These are phyloP conservation scores for Cladosporium sp. DNA, from an alignment of 2,329 filamentous ascomycete species.

Conservation along the genomic window DNA sequence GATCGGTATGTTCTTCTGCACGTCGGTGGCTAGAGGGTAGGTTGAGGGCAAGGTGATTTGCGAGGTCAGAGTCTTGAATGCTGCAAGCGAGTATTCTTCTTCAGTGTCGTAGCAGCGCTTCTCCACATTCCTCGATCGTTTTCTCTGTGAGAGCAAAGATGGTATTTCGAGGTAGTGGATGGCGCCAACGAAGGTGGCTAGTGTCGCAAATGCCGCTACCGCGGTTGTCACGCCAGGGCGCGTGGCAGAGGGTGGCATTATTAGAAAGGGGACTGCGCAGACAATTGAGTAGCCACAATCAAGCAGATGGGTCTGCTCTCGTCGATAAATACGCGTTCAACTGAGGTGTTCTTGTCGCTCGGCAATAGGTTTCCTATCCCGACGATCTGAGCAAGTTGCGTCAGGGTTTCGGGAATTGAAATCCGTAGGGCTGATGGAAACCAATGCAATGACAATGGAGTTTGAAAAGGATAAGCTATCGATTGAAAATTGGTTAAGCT, in stretches of 20 bases:
- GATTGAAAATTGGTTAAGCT: no score
- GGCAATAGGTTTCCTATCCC: no score
- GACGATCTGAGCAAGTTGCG: no score
- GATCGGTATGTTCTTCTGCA: constrained; percentile 50
- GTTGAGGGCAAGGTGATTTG: constrained; percentile 16
- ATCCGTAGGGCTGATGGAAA: no score
- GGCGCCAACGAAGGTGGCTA: constrained; percentile 6
- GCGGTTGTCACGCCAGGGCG: constrained; percentile 9
- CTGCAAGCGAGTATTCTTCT: constrained; percentile 17
- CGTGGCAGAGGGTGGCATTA: neutral
- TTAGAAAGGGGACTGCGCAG: neutral
- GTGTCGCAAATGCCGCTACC: constrained; percentile 5
- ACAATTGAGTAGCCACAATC: no score
- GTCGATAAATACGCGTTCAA: no score
- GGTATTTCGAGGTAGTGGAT: constrained; percentile 21
- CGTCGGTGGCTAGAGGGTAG: constrained; percentile 45
- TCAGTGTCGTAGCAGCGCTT: constrained; percentile 17
- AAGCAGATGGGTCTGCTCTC: no score
- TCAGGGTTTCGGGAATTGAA: no score
- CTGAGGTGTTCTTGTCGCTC: no score
- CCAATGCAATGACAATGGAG: no score
- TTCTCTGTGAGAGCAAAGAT: constrained; percentile 15
- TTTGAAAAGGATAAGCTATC: no score
- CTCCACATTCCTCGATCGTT: constrained; percentile 17
- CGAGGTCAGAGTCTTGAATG: constrained; percentile 20